Conservation (phyloP, 2,329 filamentous ascomycete species). For the Claviceps sp. region DNA sequence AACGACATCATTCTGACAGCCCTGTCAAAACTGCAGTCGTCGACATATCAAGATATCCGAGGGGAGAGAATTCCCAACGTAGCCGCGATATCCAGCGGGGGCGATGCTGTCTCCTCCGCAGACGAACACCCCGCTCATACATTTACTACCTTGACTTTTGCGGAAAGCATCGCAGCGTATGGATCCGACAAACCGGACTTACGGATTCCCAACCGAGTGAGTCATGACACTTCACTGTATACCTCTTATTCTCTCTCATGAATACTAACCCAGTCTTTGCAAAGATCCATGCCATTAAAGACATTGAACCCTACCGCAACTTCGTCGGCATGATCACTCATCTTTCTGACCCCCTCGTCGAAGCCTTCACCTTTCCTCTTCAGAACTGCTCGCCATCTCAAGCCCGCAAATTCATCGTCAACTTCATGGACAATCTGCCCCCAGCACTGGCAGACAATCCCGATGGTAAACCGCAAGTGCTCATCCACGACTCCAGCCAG, state of each 20-base stretch:
- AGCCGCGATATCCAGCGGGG: slow-evolving; percentile 11
- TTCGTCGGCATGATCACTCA: slow-evolving; percentile 65
- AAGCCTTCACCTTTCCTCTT: slow-evolving; percentile 57
- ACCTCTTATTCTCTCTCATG: slow-evolving; percentile 6
- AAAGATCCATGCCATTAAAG: slow-evolving; percentile 52
- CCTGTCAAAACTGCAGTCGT: slow-evolving; percentile 15
- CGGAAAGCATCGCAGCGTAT: slow-evolving; percentile 55
- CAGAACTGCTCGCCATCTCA: slow-evolving; percentile 35
- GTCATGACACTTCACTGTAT: slow-evolving; percentile 8
- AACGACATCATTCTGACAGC: slow-evolving; percentile 21
- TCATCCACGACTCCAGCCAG: slow-evolving; percentile 59
- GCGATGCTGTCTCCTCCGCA: background rate
- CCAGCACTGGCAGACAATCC: slow-evolving; percentile 52
- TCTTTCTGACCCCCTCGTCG: slow-evolving; percentile 55
- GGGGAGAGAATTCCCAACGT: slow-evolving; percentile 21
- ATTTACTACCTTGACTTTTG: slow-evolving; percentile 23
- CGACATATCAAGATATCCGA: slow-evolving; percentile 51
- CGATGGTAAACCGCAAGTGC: slow-evolving; percentile 66
- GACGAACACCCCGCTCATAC: slow-evolving; percentile 16
- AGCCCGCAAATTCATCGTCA: slow-evolving; percentile 47
- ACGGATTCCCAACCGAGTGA: slow-evolving; percentile 54
- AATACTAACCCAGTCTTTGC: slow-evolving; percentile 4
- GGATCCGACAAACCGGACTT: slow-evolving; percentile 90
- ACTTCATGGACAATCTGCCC: slow-evolving; percentile 56
- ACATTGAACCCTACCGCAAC: slow-evolving; percentile 40